Evolutionary conservation across 208 protist species (phyloP), one percentile per base, ranked within the genome.

Genomic region (Hexamita inflata): DNA sequence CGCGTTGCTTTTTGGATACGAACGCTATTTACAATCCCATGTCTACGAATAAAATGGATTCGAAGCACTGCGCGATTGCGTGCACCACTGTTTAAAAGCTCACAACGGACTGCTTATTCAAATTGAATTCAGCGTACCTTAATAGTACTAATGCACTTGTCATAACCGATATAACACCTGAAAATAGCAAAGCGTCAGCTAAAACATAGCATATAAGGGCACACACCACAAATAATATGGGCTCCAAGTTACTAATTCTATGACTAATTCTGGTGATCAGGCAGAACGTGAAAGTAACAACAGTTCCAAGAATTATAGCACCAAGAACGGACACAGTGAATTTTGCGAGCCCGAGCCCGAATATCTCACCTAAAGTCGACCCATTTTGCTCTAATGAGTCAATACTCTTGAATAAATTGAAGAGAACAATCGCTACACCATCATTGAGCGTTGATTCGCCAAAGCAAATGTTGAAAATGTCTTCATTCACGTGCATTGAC

Each of bases 381-480:
- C 45, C 45, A 4, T 19, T 19, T 53, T 53, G 19, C 19, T 4
- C 19, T 53, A 53, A 53, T 53, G 45, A 53, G 19, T 53, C 45
- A 65, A 65, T 39, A 24, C 11, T 24, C 40, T 65, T 42, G 15
- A 15, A 24, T 42, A 65, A 42, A 45, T 65, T 39, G 15, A 24
- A 65, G 4, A 65, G 15, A 45, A 65, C 60, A 65, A 65, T 65
- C 15, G 60, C 35, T 24, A 65, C 60, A 45, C 38, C 60, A 15
- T 65, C 60, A 15, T 65, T 65, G 4, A 65, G 4, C 4, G 40
- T 42, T 24, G 60, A 4, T 15, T 65, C 60, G 11, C 60, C 60
- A 65, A 65, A 65, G 15, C 11, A 4, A 4, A 65, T 39, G 15
- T 24, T 65, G 15, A 24, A 45, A 4, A 65, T 4, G 15, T 39